These are phyloP conservation scores for Suillus discolor DNA, from an alignment of 768 basidiomycete genomes.

Conservation along the genomic window DNA sequence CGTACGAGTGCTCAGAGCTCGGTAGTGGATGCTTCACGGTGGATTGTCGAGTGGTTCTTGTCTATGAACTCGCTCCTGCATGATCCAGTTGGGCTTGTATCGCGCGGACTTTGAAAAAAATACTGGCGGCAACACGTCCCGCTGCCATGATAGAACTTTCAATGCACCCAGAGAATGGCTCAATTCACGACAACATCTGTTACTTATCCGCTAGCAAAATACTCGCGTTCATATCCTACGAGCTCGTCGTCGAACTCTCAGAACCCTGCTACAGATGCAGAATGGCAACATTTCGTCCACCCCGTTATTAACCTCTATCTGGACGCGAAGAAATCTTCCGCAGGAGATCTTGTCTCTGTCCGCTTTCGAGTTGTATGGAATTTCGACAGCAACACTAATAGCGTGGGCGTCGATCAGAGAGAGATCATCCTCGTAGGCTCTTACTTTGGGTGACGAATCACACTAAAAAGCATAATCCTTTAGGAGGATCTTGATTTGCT, in stretches of 20 bases:
- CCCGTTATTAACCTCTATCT: constrained; percentile 64
- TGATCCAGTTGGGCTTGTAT: no score
- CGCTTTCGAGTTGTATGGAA: constrained; percentile 67
- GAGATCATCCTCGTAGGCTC: constrained; percentile 70
- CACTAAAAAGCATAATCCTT: constrained; percentile 11
- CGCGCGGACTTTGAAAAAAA: no score
- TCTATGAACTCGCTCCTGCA: no score
- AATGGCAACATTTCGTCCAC: constrained; percentile 83
- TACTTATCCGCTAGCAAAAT: constrained; percentile 60
- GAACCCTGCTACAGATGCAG: constrained; percentile 36
- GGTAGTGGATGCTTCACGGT: no score
- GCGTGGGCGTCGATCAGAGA: constrained; percentile 44
- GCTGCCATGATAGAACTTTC: no score
- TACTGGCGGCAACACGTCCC: no score
- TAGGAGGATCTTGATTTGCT: constrained; percentile 82
- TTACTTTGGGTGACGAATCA: constrained; percentile 14
- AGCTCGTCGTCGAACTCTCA: constrained; percentile 12
- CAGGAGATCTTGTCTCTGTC: constrained; percentile 60
- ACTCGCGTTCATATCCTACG: constrained; percentile 66
- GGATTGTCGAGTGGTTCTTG: no score
- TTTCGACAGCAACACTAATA: constrained; percentile 43
- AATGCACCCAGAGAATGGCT: constrained; percentile 19
- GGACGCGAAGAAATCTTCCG: constrained; percentile 55
- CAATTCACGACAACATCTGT: constrained; percentile 56
- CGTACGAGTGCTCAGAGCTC: no score